Evolutionary conservation across 768 basidiomycete genomes (phyloP), one percentile per base, ranked within the genome.

Genomic region (Rhodocollybia butyracea): DNA sequence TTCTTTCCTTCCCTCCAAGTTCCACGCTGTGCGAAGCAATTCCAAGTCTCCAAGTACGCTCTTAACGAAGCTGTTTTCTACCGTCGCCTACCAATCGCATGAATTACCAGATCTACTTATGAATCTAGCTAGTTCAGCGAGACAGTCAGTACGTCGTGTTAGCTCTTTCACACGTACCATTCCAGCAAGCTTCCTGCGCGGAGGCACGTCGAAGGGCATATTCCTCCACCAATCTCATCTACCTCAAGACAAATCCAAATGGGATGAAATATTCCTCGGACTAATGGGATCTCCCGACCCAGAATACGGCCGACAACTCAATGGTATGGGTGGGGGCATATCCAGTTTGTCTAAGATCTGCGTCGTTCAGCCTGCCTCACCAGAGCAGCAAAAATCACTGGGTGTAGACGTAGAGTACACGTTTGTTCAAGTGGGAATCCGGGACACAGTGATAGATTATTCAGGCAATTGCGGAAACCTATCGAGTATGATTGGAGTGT

Each of bases 281-380:
- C 78, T 89, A 13, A 90, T 91, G 88, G 89, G 89, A n/a, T 89
- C 88, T 3, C 89, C 89, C 0, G 89, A 92, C 62, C 75, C 83
- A 2, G 72, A 78, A 53, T 71, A 88, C 60, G 81, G 80, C 1
- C 73, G 87, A 15, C 89, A 92, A 67, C 73, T 91, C 13, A 84
- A 92, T 60, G 89, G 89, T 11, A 88, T 91, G 86, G 89, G 89
- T 8, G 88, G 89, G 5, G 89, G 89, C 3, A 70, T 88, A 8
- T 86, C 85, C 15, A 88, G 85, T 55, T 75, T 89, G 5, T 88
- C 86, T 32, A 92, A 92, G 64, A 80, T 90, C 15, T 82, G 81
- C 60, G 79, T 91, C 43, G 82, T 91, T 2, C 80, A 77, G 6
- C 55, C 73, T 41, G 75, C 85, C 5, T 74, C 79, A 0, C 62